Conservation (phyloP, 2,329 filamentous ascomycete genomes). For the Alternaria viburni region DNA sequence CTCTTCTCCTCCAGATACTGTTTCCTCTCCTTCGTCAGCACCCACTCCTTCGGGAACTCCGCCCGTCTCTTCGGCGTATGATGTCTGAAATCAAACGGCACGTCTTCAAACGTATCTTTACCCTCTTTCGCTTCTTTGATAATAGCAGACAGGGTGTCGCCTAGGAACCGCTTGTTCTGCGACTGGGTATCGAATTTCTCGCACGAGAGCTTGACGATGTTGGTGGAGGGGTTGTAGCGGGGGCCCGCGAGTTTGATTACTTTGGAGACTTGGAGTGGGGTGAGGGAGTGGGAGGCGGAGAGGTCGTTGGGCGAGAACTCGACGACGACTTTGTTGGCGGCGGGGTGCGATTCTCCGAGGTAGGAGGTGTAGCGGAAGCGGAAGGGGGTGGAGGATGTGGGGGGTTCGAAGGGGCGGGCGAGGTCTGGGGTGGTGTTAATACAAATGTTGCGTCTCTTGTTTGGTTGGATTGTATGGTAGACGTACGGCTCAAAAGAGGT, state of each 20-base stretch:
- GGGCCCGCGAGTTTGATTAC: conserved; percentile 85
- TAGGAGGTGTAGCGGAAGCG: conserved; percentile 97
- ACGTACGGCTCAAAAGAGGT: conserved; percentile 85
- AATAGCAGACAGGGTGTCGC: conserved; percentile 75
- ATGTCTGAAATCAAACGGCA: conserved; percentile 89
- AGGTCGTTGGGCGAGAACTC: conserved; percentile 83
- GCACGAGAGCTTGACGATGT: conserved; percentile 86
- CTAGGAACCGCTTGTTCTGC: conserved; percentile 96
- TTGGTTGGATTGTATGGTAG: no score
- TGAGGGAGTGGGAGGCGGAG: conserved; percentile 71
- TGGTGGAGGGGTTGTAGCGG: conserved; percentile 84
- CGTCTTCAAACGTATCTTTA: conserved; percentile 82
- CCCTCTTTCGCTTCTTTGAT: conserved; percentile 76
- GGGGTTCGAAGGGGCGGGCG: conserved; percentile 79
- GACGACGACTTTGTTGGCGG: conserved; percentile 90
- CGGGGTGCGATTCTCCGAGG: conserved; percentile 91
- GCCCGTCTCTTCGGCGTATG: conserved; percentile 71
- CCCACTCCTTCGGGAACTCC: conserved; percentile 83
- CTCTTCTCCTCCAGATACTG: conserved; percentile 69
- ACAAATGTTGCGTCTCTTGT: neutral
- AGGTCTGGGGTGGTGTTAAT: conserved; percentile 64
- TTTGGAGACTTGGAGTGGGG: conserved; percentile 73
- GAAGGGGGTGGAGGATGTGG: conserved; percentile 71
- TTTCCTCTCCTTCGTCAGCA: conserved; percentile 73
- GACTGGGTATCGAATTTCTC: conserved; percentile 87